Conservation (phyloP, 2,329 filamentous ascomycete genomes). For the Neoarthrinium moseri region DNA sequence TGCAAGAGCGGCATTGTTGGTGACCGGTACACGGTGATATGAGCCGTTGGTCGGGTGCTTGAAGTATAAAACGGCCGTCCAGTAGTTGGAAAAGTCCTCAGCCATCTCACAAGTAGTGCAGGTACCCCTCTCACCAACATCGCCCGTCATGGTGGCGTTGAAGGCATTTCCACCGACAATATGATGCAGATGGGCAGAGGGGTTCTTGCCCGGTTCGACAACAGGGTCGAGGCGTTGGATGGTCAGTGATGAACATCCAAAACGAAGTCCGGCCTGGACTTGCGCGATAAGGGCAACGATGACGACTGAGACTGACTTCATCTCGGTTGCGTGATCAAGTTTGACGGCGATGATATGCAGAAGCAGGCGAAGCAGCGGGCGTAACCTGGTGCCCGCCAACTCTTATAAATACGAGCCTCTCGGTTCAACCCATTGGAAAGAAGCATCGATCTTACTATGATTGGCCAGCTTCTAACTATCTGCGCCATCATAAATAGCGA, state of each 20-base stretch:
- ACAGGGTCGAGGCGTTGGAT: constrained; percentile 29
- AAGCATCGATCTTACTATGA: too few species aligned
- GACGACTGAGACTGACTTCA: not conserved
- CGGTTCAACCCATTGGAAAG: too few species aligned
- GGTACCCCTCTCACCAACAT: constrained; percentile 21
- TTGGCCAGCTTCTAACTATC: not conserved
- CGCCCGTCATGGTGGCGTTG: constrained; percentile 27
- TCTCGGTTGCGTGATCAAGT: not conserved
- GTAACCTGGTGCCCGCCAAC: not conserved
- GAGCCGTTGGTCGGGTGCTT: constrained; percentile 26
- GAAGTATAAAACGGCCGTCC: constrained; percentile 2
- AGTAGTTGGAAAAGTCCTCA: constrained; percentile 8
- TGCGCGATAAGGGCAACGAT: constrained; percentile 14
- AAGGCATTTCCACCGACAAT: constrained; percentile 30
- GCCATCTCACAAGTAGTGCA: constrained; percentile 29
- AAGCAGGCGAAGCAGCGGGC: not conserved
- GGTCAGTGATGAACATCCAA: constrained; percentile 25
- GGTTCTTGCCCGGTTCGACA: constrained; percentile 25
- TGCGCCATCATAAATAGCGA: not conserved
- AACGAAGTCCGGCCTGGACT: constrained; percentile 26
- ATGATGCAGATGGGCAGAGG: constrained; percentile 28
- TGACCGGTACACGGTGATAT: constrained; percentile 28
- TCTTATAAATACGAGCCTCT: too few species aligned
- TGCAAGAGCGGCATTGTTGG: constrained; percentile 26
- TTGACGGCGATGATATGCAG: not conserved